Evolutionary conservation across 177 flowering plant genomes (phyloP).

Genomic region (Vitis hybrid): DNA sequence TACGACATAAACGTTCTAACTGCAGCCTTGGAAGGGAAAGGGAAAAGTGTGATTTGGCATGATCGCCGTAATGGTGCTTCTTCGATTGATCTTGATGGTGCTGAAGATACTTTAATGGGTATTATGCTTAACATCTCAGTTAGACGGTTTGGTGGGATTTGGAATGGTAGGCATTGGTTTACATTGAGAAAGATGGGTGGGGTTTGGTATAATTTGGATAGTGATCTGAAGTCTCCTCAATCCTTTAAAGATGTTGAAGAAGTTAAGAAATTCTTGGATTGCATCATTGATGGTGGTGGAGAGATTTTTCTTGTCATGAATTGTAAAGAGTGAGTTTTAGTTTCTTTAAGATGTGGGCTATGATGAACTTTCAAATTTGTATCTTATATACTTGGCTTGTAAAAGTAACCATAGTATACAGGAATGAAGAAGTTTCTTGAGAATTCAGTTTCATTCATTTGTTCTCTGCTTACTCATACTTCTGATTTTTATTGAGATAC

Average conservation of each 20-base stretch:
- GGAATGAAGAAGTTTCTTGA: too few relatives aligned
- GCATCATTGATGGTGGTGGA: conserved; percentile 46
- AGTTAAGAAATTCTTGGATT: conserved; percentile 61
- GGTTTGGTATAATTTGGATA: conserved; percentile 94
- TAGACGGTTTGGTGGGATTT: conserved; percentile 68
- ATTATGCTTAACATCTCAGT: conserved; percentile 75
- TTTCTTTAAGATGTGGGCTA: neutral
- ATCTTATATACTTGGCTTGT: too few relatives aligned
- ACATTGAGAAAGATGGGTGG: conserved; percentile 62
- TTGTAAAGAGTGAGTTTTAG: conserved; percentile 23
- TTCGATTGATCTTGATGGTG: conserved; percentile 50
- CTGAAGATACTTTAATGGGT: conserved; percentile 61
- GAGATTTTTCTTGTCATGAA: conserved; percentile 76
- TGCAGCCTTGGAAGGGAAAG: conserved; percentile 74
- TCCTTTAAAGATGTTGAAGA: conserved; percentile 48
- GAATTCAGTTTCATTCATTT: too few relatives aligned
- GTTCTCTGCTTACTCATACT: too few relatives aligned
- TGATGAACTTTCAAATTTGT: too few relatives aligned
- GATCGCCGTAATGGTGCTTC: conserved; percentile 73
- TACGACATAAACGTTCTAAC: conserved; percentile 88
- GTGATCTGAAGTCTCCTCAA: conserved; percentile 67
- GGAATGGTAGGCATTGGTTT: conserved; percentile 92
- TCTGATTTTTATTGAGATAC: too few relatives aligned
- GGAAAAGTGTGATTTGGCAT: conserved; percentile 86
- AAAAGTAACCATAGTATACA: too few relatives aligned